Evolutionary conservation across 2,329 filamentous ascomycete genomes (phyloP).

Genomic region (Fusarium continuum): DNA sequence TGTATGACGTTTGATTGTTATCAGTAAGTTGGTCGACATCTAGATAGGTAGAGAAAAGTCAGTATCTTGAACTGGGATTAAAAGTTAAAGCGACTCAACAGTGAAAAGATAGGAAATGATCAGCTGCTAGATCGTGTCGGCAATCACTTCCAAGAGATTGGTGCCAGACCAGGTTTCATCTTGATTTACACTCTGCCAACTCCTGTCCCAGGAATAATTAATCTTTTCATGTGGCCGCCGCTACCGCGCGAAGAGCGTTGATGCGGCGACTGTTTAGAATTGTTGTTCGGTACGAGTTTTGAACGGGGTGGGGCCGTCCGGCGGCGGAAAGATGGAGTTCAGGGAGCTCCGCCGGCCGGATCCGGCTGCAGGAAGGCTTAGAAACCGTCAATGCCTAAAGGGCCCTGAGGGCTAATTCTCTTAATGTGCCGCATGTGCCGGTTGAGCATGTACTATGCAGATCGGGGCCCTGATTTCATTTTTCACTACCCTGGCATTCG

Average conservation of each 20-base stretch:
- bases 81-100: neutral
- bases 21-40: neutral
- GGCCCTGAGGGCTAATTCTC: neutral
- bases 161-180: neutral
- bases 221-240: neutral
- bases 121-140: neutral
- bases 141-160: neutral
- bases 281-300: conserved; percentile 1
- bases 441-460: no score
- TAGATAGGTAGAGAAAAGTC: no score
- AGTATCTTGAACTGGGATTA: neutral
- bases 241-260: conserved; percentile 8
- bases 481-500: neutral
- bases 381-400: neutral
- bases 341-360: conserved; percentile 17
- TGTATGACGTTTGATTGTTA: conserved; percentile 8
- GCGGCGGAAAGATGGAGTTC: conserved; percentile 29
- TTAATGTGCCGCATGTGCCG: neutral
- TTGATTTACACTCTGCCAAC: no score
- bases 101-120: neutral
- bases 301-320: conserved; percentile 24
- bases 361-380: conserved; percentile 18
- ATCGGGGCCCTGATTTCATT: no score
- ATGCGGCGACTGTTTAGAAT: neutral
- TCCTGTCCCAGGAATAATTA: no score